phyloP scores from a whole-genome alignment of 2,329 filamentous ascomycete species.

The Botryosphaeria agaves region DNA sequence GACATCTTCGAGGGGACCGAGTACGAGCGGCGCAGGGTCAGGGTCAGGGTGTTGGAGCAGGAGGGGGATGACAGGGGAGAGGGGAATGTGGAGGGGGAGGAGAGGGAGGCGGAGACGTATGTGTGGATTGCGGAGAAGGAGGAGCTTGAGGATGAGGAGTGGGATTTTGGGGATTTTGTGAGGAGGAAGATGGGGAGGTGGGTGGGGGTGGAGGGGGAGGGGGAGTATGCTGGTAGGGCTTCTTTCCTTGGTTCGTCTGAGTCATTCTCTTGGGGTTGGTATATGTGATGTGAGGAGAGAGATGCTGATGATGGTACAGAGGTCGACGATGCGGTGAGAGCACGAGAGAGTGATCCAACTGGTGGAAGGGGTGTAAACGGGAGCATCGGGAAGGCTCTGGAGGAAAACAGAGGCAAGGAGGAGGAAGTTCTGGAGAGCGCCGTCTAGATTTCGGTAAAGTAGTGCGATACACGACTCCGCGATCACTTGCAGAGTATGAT shows the following conservation, averaged over 20 bases:
- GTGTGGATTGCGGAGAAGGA: conserved; percentile 31
- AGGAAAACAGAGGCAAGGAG: conserved; percentile 8
- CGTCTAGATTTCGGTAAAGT: conserved; percentile 9
- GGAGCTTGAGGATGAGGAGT: conserved; percentile 54
- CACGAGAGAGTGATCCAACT: conserved; percentile 21
- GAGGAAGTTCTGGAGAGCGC: conserved; percentile 13
- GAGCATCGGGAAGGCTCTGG: conserved; percentile 19
- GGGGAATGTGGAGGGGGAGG: conserved; percentile 19
- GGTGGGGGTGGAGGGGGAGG: conserved; percentile 31
- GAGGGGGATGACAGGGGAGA: conserved; percentile 10
- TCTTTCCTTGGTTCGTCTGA: conserved; percentile 11
- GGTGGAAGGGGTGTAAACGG: conserved; percentile 25
- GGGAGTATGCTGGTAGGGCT: conserved; percentile 25
- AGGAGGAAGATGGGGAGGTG: conserved; percentile 51
- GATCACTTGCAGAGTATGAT: too few relatives aligned
- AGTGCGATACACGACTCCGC: too few relatives aligned
- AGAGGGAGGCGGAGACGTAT: conserved; percentile 27
- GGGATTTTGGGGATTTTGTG: conserved; percentile 77
- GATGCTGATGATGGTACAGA: conserved; percentile 12
- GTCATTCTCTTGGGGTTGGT: conserved; percentile 1
- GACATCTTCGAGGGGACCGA: conserved; percentile 70
- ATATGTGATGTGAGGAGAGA: conserved; percentile 1
- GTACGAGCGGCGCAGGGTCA: conserved; percentile 40
- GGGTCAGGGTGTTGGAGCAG: conserved; percentile 14
- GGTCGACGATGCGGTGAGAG: conserved; percentile 25